Conservation (phyloP, 805 yeast species). For the Hanseniaspora clermontiae region DNA sequence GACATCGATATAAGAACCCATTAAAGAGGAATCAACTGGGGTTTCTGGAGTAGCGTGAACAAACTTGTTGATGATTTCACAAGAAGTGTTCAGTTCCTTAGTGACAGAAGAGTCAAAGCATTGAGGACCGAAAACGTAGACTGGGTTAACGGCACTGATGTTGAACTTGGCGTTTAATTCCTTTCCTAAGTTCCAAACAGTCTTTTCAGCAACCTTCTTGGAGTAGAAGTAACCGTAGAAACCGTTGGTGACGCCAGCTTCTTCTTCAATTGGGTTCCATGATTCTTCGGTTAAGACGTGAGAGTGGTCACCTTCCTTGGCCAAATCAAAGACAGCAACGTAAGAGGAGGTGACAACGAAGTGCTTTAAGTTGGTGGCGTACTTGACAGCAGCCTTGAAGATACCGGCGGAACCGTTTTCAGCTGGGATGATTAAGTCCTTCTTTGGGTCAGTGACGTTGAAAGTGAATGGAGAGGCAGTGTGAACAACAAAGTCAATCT, state of each 20-base stretch:
- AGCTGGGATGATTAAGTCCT: constrained; percentile 39
- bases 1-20: constrained; percentile 37
- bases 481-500: constrained; percentile 33
- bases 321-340: constrained; percentile 32
- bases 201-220: constrained; percentile 44
- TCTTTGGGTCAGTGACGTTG: constrained; percentile 30
- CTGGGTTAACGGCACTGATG: constrained; percentile 35
- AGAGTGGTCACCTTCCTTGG: constrained; percentile 15
- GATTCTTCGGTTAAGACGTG: constrained; percentile 20
- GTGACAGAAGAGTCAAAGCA: constrained; percentile 30
- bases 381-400: constrained; percentile 30
- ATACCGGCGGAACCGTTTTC: constrained; percentile 36
- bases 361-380: constrained; percentile 30
- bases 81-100: constrained; percentile 29
- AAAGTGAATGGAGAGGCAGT: constrained; percentile 35
- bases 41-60: constrained; percentile 24
- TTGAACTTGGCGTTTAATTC: constrained; percentile 30
- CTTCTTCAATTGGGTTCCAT: constrained; percentile 25
- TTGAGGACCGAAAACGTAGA: constrained; percentile 42
- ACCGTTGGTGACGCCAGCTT: constrained; percentile 17
- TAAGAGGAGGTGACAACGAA: constrained; percentile 38
- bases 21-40: constrained; percentile 21
- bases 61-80: constrained; percentile 25
- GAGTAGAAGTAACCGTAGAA: constrained; percentile 34
- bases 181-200: constrained; percentile 43